phyloP scores from a whole-genome alignment of 2,329 filamentous ascomycete genomes.

The Xenosphaeropsis pyriputrescens region DNA sequence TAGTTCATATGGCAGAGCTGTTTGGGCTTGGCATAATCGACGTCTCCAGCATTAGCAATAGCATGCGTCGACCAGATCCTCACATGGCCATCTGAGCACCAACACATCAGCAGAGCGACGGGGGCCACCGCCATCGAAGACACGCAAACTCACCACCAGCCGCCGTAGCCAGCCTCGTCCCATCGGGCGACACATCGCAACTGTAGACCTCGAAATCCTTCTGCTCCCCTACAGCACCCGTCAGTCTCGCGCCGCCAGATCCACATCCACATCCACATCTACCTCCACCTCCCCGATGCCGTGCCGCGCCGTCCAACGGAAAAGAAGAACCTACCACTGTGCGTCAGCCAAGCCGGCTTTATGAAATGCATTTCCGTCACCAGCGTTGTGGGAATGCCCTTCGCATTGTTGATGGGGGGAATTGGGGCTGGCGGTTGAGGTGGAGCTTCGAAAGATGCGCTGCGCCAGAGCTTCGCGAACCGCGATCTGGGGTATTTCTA shows the following conservation, averaged over 20 bases:
- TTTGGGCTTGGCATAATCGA: conserved; percentile 61
- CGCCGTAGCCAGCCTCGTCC: conserved; percentile 79
- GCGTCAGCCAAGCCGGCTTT: conserved; percentile 91
- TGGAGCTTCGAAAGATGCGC: conserved; percentile 1
- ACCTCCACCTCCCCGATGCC: not conserved
- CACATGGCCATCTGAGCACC: conserved; percentile 87
- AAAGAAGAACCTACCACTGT: conserved; percentile 50
- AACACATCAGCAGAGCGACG: conserved; percentile 8
- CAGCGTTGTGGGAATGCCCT: conserved; percentile 6
- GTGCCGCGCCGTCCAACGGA: not conserved
- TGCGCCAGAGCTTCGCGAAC: too few species aligned
- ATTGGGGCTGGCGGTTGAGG: not conserved
- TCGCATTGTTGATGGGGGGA: conserved; percentile 11
- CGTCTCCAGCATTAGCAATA: conserved; percentile 66
- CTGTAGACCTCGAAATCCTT: conserved; percentile 98
- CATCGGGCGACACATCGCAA: conserved; percentile 93
- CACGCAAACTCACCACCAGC: conserved; percentile 77
- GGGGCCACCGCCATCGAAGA: too few species aligned
- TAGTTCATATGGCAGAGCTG: conserved; percentile 98
- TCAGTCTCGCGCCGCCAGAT: conserved; percentile 13
- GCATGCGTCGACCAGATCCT: conserved; percentile 96
- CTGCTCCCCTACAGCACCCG: conserved; percentile 55
- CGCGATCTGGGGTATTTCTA: too few species aligned
- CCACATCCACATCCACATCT: conserved; percentile 5
- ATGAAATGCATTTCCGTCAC: conserved; percentile 58